phyloP scores from a whole-genome alignment of 805 yeast species.

The Grigorovia yakushimaensis region DNA sequence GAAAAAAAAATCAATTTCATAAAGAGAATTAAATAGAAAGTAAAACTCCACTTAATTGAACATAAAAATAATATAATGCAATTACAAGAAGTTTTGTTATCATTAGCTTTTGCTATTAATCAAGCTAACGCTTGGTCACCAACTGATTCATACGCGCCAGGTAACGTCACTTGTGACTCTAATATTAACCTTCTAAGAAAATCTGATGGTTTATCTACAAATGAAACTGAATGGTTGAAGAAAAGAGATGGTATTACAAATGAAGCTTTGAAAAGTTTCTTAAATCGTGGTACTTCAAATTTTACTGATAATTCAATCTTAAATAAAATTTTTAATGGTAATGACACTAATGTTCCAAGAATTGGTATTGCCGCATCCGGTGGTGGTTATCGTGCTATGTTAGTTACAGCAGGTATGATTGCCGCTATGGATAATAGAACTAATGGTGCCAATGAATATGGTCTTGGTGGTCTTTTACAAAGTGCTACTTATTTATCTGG shows the following conservation, averaged over 20 bases:
- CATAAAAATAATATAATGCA: no score
- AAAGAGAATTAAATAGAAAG: no score
- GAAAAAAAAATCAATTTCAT: no score
- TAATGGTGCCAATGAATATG: slow-evolving; percentile 39
- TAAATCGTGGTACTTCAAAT: slow-evolving; percentile 32
- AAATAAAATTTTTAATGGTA: slow-evolving; percentile 16
- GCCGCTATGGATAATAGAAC: slow-evolving; percentile 78
- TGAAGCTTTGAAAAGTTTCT: slow-evolving; percentile 36
- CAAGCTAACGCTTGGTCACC: slow-evolving; percentile 40
- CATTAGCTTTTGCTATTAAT: neutral
- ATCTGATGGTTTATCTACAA: slow-evolving; percentile 37
- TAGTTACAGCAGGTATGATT: slow-evolving; percentile 74
- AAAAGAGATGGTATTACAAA: slow-evolving; percentile 39
- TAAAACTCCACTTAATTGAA: no score
- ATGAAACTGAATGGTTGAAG: slow-evolving; percentile 45
- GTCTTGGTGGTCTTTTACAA: slow-evolving; percentile 68
- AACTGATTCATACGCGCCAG: slow-evolving; percentile 53
- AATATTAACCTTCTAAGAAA: slow-evolving; percentile 34
- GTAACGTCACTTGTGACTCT: slow-evolving; percentile 44
- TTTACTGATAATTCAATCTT: slow-evolving; percentile 12
- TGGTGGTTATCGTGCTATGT: slow-evolving; percentile 89
- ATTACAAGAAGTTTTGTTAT: neutral
- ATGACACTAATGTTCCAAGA: slow-evolving; percentile 29
- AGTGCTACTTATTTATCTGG: slow-evolving; percentile 64
- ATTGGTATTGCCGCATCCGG: slow-evolving; percentile 65